phyloP scores from a whole-genome alignment of 2,329 filamentous ascomycete species.

The Zymoseptoria pseudotritici region DNA sequence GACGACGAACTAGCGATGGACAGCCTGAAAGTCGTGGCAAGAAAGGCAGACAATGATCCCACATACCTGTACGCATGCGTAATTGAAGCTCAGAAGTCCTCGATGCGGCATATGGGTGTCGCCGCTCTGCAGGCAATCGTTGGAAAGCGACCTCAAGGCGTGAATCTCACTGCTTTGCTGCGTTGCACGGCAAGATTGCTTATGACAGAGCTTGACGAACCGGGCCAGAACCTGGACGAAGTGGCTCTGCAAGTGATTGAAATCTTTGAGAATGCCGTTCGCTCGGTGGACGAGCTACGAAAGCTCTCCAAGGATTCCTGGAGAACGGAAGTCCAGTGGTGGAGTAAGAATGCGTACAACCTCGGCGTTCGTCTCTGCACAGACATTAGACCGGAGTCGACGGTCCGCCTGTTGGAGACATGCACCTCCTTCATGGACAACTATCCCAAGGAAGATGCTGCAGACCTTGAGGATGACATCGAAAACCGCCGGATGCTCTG shows the following conservation, averaged over 20 bases:
- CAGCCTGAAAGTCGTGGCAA: slow-evolving; percentile 56
- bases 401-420: slow-evolving; percentile 48
- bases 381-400: slow-evolving; percentile 48
- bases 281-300: slow-evolving; percentile 38
- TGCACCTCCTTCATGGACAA: slow-evolving; percentile 32
- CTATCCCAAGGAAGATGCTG: slow-evolving; percentile 14
- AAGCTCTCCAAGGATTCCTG: slow-evolving; percentile 33
- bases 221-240: slow-evolving; percentile 20
- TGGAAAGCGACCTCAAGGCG: slow-evolving; percentile 43
- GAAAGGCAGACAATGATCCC: slow-evolving; percentile 45
- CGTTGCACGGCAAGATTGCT: slow-evolving; percentile 48
- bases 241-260: slow-evolving; percentile 46
- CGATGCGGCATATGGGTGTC: slow-evolving; percentile 55
- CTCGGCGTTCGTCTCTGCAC: slow-evolving; percentile 57
- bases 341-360: slow-evolving; percentile 76
- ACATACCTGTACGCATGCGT: slow-evolving; percentile 73
- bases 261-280: slow-evolving; percentile 45
- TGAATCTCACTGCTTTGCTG: slow-evolving; percentile 58
- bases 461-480: slow-evolving; percentile 26
- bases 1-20: slow-evolving; percentile 45
- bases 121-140: slow-evolving; percentile 54
- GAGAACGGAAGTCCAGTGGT: slow-evolving; percentile 68
- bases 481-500: slow-evolving; percentile 59
- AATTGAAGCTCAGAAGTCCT: slow-evolving; percentile 62
- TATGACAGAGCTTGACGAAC: slow-evolving; percentile 35